Percentiles rank a stretch among this genome's conserved stretches.
phyloP scores from a whole-genome alignment of 2,329 filamentous ascomycete species.

The Lachnellula occidentalis region DNA sequence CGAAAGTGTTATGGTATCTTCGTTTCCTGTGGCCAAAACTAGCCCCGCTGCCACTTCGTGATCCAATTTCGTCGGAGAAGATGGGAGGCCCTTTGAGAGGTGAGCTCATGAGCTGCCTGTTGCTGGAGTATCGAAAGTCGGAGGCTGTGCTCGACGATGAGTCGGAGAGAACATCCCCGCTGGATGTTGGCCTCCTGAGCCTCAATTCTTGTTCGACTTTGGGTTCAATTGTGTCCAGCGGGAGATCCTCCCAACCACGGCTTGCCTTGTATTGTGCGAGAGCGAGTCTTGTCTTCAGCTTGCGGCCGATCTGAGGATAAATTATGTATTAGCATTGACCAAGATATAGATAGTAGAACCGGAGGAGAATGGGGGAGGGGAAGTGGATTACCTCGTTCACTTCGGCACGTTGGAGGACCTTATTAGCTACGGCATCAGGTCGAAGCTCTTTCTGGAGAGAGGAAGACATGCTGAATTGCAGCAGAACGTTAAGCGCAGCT shows the following conservation, averaged over 20 bases:
- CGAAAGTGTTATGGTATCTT: slow-evolving; percentile 55
- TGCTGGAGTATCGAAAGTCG: slow-evolving; percentile 61
- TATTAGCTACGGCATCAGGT: slow-evolving; percentile 59
- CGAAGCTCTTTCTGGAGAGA: slow-evolving; percentile 35
- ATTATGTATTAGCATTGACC: no score
- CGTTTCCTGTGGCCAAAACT: slow-evolving; percentile 62
- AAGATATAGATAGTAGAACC: no score
- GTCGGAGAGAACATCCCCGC: slow-evolving; percentile 75
- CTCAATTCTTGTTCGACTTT: slow-evolving; percentile 74
- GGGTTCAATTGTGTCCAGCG: slow-evolving; percentile 79
- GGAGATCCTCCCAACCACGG: slow-evolving; percentile 89
- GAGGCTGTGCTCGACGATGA: slow-evolving; percentile 75
- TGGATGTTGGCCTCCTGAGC: slow-evolving; percentile 52
- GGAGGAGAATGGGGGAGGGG: no score
- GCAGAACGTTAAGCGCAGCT: neutral
- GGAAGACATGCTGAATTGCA: slow-evolving; percentile 45
- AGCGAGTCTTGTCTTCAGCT: slow-evolving; percentile 87
- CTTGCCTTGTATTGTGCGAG: slow-evolving; percentile 97
- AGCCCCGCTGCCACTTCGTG: slow-evolving; percentile 49
- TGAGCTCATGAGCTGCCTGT: slow-evolving; percentile 63
- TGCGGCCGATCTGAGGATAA: slow-evolving; percentile 71
- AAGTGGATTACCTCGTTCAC: slow-evolving; percentile 42
- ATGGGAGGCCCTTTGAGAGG: slow-evolving; percentile 73
- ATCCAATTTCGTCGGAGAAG: slow-evolving; percentile 76
- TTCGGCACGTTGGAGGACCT: slow-evolving; percentile 67